These are phyloP conservation scores for Aspergillus incahuasiensis DNA, from an alignment of 495 filamentous ascomycete species.

Conservation along the genomic window DNA sequence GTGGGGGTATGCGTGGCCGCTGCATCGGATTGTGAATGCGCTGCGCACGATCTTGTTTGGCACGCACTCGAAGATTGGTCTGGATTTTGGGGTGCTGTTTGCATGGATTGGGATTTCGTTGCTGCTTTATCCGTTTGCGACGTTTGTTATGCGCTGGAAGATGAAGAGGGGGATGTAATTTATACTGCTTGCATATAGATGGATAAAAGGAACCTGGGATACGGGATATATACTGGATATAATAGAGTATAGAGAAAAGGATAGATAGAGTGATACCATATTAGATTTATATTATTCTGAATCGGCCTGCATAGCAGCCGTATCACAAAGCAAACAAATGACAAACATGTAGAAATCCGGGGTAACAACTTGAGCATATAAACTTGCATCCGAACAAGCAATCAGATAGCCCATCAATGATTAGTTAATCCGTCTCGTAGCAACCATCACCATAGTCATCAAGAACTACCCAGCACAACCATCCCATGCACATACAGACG, in stretches of 20 bases:
- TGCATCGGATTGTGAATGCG: conserved; percentile 65
- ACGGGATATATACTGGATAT: background rate
- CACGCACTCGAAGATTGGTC: conserved; percentile 55
- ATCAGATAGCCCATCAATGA: background rate
- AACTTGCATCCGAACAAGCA: background rate
- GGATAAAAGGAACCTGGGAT: background rate
- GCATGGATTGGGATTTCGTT: conserved; percentile 56
- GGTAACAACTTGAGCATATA: no score
- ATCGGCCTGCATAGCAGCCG: no score
- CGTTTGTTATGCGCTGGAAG: conserved; percentile 57
- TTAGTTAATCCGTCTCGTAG: background rate
- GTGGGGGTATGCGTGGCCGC: conserved; percentile 71
- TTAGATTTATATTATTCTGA: background rate
- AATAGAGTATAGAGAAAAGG: background rate
- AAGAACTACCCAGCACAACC: background rate
- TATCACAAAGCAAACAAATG: no score
- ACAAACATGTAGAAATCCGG: no score
- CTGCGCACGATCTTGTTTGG: conserved; percentile 60
- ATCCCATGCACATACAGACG: background rate
- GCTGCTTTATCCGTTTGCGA: conserved; percentile 56
- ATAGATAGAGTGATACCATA: background rate
- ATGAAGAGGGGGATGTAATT: conserved; percentile 33
- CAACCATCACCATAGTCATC: background rate
- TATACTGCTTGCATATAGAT: no score
- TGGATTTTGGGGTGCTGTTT: conserved; percentile 61